Conservation (phyloP, 192 early-diverging fungal species). For the Coemansia guatemalensis region DNA sequence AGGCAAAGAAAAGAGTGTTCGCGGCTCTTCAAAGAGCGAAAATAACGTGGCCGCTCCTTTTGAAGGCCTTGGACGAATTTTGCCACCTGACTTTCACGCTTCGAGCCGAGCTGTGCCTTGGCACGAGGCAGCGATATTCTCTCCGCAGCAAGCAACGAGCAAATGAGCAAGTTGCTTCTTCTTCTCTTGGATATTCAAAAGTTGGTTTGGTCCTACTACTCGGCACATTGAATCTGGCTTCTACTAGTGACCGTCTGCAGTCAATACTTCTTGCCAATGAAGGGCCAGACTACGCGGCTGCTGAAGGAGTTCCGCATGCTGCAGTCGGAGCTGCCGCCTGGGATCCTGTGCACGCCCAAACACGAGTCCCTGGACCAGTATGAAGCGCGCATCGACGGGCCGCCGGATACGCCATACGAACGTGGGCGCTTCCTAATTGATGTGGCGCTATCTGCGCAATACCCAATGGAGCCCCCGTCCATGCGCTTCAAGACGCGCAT, state of each 20-base stretch:
- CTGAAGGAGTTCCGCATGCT: conserved; percentile 38
- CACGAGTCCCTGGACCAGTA: conserved; percentile 60
- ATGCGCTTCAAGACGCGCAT: conserved; percentile 72
- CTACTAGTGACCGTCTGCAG: not conserved
- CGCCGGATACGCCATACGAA: conserved; percentile 66
- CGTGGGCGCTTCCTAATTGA: conserved; percentile 64
- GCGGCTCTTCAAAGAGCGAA: not conserved
- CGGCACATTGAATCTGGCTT: not conserved
- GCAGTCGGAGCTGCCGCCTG: conserved; percentile 57
- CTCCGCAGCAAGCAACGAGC: not conserved
- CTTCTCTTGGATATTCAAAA: not conserved
- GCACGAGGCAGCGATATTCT: not conserved
- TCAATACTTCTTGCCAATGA: not conserved
- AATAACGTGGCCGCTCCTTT: not conserved
- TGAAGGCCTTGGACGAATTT: not conserved
- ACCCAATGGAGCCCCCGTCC: conserved; percentile 73
- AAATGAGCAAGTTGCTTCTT: not conserved
- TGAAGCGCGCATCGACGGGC: conserved; percentile 63
- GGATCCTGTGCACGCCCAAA: conserved; percentile 63
- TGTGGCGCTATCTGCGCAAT: conserved; percentile 50
- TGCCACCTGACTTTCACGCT: conserved; percentile 1
- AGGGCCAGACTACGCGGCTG: conserved; percentile 19
- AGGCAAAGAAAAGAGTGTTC: not conserved
- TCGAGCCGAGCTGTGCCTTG: not conserved
- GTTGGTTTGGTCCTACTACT: not conserved